Evolutionary conservation across 2,329 filamentous ascomycete species (phyloP), one percentile per base, ranked within the genome.

Genomic region (Shiraia bambusicola): DNA sequence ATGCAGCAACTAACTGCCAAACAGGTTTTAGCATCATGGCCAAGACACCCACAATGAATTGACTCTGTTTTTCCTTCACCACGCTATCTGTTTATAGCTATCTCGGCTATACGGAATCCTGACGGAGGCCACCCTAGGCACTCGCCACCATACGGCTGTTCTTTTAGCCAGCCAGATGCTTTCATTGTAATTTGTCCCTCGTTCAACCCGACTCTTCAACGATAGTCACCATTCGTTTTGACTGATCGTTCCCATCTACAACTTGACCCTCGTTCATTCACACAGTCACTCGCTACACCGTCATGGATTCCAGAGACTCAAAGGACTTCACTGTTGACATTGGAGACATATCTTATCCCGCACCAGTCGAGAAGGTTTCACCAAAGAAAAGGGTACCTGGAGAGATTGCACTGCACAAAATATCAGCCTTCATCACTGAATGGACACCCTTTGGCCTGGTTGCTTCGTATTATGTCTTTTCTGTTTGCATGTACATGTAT

Each of bases 391-490:
- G 22, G 16, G 40, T 34, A 32, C 28, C 40, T 19, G 28, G 43
- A 27, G 34, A 34, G 10, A 38, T 36, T 19, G n/a, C 42, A 8
- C 3, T 45, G 10, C 49, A 51, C n/a, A 43, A 37, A 28, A 34
- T 34, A 9, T 57, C 54, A 24, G 41, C 40, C 12, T 55, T 59
- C 19, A 22, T 22, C 8, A 22, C 19, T 22, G 63, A 68, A 27
- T 69, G 66, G 64, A 67, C 65, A 1, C 67, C 66, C 3, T 69
- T 69, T 30, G 27, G 57, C 19, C 54, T 70, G 8, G 61, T 69
- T 9, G 35, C 51, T n/a, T 62, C 61, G 5, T 70, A 70, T 42
- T 70, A 67, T 29, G 46, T 63, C 35, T 64, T 67, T 42, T 69
- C 65, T 10, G 58, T 59, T 40, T 65, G 52, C 13, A 50, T 69